Evolutionary conservation across 2,329 filamentous ascomycete genomes (phyloP), one percentile per base, ranked within the genome.

Genomic region (Fusarium tanahbumbuense): DNA sequence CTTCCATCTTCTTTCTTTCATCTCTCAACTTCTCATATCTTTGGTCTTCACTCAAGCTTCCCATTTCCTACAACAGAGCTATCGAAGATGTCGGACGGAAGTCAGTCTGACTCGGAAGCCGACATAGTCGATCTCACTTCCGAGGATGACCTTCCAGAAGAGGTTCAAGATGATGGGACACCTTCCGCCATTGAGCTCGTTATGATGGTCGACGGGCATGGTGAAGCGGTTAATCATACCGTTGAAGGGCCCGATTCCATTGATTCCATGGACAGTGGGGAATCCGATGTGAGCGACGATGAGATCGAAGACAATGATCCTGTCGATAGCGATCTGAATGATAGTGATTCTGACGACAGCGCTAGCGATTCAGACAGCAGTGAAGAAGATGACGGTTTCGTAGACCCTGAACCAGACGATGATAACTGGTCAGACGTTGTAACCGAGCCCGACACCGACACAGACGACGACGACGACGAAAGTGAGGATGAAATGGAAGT

Each of bases 71-170:
- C 18, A 18, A 12, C 40, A 6, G 8, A 42, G 18, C 13, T 34
- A 48, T 44, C 25, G 8, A 54, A 23, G 2, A 71, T 71, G 69
- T 52, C 69, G 30, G 54, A 67, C n/a, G n/a, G 13, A 10, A 60
- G 37, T 27, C 12, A 45, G 1, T 46, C 37, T 6, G 60, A 27
- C 6, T 49, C 37, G 20, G 48, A 58, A 15, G 23, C 23, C 3
- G 69, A 70, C 5, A 6, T 34, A 2, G 44, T 72, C 2, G 63
- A 71, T 18, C 44, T 71, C 9, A 67, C 41, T 2, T 30, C 34
- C 9, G 53, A 46, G 6, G 48, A 54, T 4, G 59, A 65, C 16
- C 34, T 30, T n/a, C 12, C 20, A n/a, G 55, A 45, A 2, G 40
- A 11, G 1, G 30, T 41, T 23, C n/a, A 55, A 3, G 23, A 44